Conservation (phyloP, 2,329 filamentous ascomycete genomes). For the Dactylellina sp. region DNA sequence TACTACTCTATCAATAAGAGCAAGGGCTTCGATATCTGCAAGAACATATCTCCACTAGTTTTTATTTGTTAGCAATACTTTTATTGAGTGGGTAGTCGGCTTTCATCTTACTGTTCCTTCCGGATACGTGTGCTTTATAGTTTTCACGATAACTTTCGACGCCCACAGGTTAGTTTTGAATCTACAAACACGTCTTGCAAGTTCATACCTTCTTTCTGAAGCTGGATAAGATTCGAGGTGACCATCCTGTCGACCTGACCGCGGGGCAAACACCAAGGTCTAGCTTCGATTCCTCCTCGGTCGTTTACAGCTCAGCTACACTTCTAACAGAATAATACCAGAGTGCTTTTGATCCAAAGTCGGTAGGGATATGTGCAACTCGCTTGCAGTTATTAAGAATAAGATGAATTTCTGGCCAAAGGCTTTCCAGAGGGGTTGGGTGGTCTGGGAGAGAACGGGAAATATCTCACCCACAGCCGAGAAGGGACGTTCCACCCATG, state of each 20-base stretch:
- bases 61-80: constrained; percentile 5
- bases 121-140: constrained; percentile 35
- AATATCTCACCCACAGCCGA: constrained; percentile 55
- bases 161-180: neutral
- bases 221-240: constrained; percentile 46
- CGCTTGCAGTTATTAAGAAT: constrained; percentile 5
- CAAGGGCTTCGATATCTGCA: constrained; percentile 83
- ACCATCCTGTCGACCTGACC: constrained; percentile 38
- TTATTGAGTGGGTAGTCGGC: neutral
- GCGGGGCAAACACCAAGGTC: constrained; percentile 1
- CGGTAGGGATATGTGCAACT: constrained; percentile 21
- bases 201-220: constrained; percentile 42
- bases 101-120: constrained; percentile 42
- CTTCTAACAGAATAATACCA: constrained; percentile 3
- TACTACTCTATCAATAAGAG: constrained; percentile 88
- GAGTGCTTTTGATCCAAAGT: neutral
- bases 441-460: constrained; percentile 49
- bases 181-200: neutral
- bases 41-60: constrained; percentile 94
- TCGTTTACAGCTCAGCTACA: neutral
- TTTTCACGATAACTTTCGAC: constrained; percentile 36
- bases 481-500: constrained; percentile 55
- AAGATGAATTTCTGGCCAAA: constrained; percentile 15
- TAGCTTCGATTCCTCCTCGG: constrained; percentile 21
- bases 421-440: constrained; percentile 40